Conservation (phyloP, 805 yeast species). For the Vanderwaltozyma polyspora region DNA sequence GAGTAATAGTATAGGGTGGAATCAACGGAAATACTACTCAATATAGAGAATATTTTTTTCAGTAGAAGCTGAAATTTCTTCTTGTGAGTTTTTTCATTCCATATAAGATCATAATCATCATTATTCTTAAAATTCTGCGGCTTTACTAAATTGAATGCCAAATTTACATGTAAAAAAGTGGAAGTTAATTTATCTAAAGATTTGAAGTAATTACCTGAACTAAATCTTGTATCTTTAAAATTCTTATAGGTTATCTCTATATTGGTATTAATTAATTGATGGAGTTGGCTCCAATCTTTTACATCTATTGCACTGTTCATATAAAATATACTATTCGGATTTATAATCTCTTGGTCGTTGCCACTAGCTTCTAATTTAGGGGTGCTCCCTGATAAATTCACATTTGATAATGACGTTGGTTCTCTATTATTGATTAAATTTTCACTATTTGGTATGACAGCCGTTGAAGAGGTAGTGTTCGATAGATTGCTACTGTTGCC, state of each 20-base stretch:
- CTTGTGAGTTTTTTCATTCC: too few relatives aligned
- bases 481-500: too few relatives aligned
- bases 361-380: slow-evolving; percentile 5
- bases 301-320: slow-evolving; percentile 50
- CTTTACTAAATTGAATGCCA: slow-evolving; percentile 1
- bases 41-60: too few relatives aligned
- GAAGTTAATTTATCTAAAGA: neutral
- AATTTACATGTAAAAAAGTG: slow-evolving; percentile 1
- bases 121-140: neutral
- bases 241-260: slow-evolving; percentile 36
- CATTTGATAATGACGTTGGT: neutral
- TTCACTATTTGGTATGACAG: too few relatives aligned
- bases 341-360: slow-evolving; percentile 1
- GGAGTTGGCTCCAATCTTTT: slow-evolving; percentile 45
- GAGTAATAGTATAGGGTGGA: too few relatives aligned
- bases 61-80: too few relatives aligned
- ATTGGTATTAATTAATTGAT: slow-evolving; percentile 37
- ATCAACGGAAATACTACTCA: too few relatives aligned
- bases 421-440: too few relatives aligned
- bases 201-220: neutral
- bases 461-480: too few relatives aligned
- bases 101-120: neutral
- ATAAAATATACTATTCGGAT: slow-evolving; percentile 28
- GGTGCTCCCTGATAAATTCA: slow-evolving; percentile 6
- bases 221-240: neutral